Evolutionary conservation across 352 stramenopile species (phyloP), one percentile per base, ranked within the genome.

Genomic region (Globisporangium viniferum): DNA sequence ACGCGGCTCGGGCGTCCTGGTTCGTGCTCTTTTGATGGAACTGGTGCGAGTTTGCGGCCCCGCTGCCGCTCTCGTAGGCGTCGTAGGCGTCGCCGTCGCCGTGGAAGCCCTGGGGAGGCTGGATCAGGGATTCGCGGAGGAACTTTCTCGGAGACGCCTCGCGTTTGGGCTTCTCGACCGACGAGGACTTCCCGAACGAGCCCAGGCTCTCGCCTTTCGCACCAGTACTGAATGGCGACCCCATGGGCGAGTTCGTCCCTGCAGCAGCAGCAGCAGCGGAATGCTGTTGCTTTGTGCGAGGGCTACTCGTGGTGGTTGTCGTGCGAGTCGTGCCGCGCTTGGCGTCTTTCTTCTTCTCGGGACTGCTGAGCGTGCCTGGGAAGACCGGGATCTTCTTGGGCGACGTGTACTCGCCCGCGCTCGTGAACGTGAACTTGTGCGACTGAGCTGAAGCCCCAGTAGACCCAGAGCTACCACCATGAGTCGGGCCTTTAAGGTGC

Each of bases 311-410:
- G 10, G 36, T 41, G 29, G 24, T 53, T 5, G 12, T 35, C 29
- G 31, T 29, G 20, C 54, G n/a, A 35, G 5, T 60, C 14, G 14
- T 18, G 54, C 54, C 29, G 18, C 20, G 54, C 35, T 46, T 68
- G 29, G 20, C 57, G 3, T 78, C 54, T 29, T 73, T 73, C 54
- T 81, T 80, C 35, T 82, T 83, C 64, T 90, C 82, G 0, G 82
- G 84, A 29, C 81, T 92, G 44, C 79, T 71, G 7, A 84, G 33
- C 20, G 79, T 93, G 14, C 85, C 83, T 2, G 85, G 83, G 51
- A 93, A 90, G 46, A 90, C 73, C 0, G 85, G 85, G 24, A 93
- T 81, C 62, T 91, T 93, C 83, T 90, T 93, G 0, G 85, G 85
- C 12, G 85, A 89, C 48, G 78, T 88, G 72, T 91, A 93, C 64